Percentiles rank a stretch among this genome's conserved stretches.
Evolutionary conservation across 345 rosid species (phyloP).

Genomic region (Sisymbrium altissimum): DNA sequence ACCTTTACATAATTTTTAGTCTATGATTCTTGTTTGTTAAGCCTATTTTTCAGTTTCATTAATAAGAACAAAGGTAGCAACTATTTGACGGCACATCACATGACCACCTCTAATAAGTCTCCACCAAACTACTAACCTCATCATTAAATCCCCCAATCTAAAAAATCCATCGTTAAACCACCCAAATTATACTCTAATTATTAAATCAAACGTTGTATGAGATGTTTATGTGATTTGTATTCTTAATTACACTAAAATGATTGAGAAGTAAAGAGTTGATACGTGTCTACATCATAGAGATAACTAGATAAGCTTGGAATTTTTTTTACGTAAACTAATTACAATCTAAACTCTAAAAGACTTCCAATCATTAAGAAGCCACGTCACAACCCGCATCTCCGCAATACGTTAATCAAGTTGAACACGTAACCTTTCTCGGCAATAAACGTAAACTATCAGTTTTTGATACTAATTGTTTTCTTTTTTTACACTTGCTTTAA

Average conservation of each 20-base stretch:
- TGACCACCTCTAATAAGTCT: background rate
- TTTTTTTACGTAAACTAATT: background rate
- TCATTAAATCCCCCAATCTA: background rate
- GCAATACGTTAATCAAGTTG: background rate
- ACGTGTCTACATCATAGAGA: background rate
- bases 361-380: slow-evolving; percentile 10
- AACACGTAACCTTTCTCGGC: background rate
- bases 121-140: background rate
- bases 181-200: background rate
- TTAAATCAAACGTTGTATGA: background rate
- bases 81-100: background rate
- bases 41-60: slow-evolving; percentile 6
- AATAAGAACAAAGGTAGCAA: slow-evolving; percentile 24
- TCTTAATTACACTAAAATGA: background rate
- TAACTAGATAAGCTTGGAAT: background rate
- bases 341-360: background rate
- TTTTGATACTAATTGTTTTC: background rate
- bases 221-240: background rate
- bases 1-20: background rate
- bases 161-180: background rate
- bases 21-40: slow-evolving; percentile 10
- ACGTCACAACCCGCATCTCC: background rate
- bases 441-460: background rate
- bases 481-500: background rate
- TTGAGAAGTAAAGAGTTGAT: background rate